Conservation (phyloP, 768 basidiomycete species). For the Russula ochroleuca region DNA sequence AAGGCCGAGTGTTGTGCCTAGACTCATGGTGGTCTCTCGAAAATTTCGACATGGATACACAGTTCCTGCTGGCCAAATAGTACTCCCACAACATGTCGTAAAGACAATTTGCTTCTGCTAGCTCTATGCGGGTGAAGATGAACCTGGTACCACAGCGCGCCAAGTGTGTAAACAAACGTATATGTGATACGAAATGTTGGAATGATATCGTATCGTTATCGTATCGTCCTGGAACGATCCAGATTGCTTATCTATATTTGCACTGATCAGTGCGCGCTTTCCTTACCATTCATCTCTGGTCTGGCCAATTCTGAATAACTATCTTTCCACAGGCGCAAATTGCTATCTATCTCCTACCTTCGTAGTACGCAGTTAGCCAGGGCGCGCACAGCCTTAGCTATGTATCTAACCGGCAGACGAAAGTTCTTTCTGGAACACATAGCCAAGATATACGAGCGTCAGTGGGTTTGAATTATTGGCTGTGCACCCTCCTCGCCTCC, state of each 20-base stretch:
- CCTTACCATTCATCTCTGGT: not conserved
- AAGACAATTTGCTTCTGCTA: not conserved
- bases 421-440: not conserved
- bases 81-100: not conserved
- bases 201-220: not conserved
- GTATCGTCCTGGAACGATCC: not conserved
- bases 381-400: not conserved
- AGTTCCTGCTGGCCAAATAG: too few relatives aligned
- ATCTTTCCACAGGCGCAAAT: not conserved
- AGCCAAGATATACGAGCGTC: not conserved
- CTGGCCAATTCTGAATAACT: not conserved
- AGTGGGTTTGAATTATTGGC: not conserved
- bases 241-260: constrained; percentile 5
- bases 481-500: not conserved
- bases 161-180: not conserved
- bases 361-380: not conserved
- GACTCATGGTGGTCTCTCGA: not conserved
- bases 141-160: too few relatives aligned
- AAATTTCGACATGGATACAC: too few relatives aligned
- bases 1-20: not conserved
- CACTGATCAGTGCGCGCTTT: not conserved
- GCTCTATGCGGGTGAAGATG: not conserved
- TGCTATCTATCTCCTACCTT: not conserved
- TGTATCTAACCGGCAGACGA: not conserved
- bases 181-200: not conserved